A percentile compares a stretch with the other conserved stretches of the same genome.
phyloP scores from a whole-genome alignment of 192 early-diverging fungal genomes.

The Phycomyces nitens region DNA sequence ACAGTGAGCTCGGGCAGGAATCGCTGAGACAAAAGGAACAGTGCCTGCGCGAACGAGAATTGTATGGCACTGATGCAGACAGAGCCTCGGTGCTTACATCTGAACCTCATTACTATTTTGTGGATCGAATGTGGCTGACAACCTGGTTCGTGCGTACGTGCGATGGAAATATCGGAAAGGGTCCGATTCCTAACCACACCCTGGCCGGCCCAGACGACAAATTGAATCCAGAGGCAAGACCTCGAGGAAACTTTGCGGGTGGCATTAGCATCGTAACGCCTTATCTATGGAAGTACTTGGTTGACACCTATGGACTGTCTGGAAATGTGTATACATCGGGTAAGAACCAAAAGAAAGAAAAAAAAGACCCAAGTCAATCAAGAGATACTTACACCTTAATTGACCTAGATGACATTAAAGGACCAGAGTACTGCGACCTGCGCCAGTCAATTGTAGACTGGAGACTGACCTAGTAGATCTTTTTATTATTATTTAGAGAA shows the following conservation, averaged over 20 bases:
- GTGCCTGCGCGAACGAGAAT: constrained; percentile 21
- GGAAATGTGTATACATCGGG: constrained; percentile 27
- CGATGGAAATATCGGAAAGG: constrained; percentile 30
- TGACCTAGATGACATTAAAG: constrained; percentile 17
- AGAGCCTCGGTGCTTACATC: neutral
- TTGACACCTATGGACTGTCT: constrained; percentile 21
- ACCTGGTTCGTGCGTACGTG: constrained; percentile 33
- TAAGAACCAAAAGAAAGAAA: constrained; percentile 1
- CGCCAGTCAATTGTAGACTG: constrained; percentile 7
- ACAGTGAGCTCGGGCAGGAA: constrained; percentile 17
- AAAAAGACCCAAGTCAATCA: too few species aligned
- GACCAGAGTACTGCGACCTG: constrained; percentile 13
- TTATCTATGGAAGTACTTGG: constrained; percentile 26
- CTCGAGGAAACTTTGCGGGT: constrained; percentile 26
- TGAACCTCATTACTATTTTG: constrained; percentile 21
- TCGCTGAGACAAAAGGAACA: constrained; percentile 20
- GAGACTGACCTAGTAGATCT: constrained; percentile 10
- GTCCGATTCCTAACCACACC: constrained; percentile 19
- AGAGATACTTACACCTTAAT: too few species aligned
- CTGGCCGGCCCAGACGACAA: constrained; percentile 17
- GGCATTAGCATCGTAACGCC: constrained; percentile 31
- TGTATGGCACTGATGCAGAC: constrained; percentile 20
- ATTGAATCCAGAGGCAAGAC: constrained; percentile 18
- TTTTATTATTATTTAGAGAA: neutral
- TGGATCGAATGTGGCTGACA: constrained; percentile 28